A percentile compares a stretch with the other conserved stretches of the same genome.
Evolutionary conservation across 495 filamentous ascomycete species (phyloP).

Genomic region (Aspergillus affinis): DNA sequence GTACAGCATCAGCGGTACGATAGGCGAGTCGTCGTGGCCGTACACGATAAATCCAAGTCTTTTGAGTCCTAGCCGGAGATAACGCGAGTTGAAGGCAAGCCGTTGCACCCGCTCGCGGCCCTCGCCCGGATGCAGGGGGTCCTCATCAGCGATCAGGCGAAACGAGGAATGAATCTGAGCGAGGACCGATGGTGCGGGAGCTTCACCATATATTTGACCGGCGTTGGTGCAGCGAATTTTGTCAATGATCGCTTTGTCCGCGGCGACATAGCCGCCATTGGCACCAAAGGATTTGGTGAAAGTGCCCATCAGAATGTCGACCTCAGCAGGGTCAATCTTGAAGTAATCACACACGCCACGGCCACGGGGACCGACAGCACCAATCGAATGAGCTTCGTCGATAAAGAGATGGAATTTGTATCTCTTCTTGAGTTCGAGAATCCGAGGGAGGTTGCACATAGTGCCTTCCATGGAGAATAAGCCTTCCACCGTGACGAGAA

Average conservation of each 20-base stretch:
- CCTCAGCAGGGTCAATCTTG: constrained; percentile 71
- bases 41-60: constrained; percentile 85
- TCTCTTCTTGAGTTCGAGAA: constrained; percentile 75
- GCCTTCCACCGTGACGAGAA: constrained; percentile 84
- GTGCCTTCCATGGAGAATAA: constrained; percentile 95
- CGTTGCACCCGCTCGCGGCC: constrained; percentile 85
- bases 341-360: constrained; percentile 92
- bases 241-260: constrained; percentile 76
- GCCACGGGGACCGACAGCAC: constrained; percentile 75
- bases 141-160: constrained; percentile 73
- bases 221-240: constrained; percentile 77
- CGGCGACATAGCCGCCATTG: constrained; percentile 87
- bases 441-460: constrained; percentile 80
- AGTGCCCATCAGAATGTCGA: constrained; percentile 92
- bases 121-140: constrained; percentile 63
- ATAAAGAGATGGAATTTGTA: constrained; percentile 90
- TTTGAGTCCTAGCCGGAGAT: constrained; percentile 86
- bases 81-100: constrained; percentile 89
- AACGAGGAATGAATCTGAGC: constrained; percentile 80
- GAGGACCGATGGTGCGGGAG: constrained; percentile 74
- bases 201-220: constrained; percentile 75
- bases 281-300: constrained; percentile 92
- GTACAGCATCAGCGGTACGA: constrained; percentile 83
- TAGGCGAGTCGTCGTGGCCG: constrained; percentile 88
- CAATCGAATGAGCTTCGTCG: constrained; percentile 92